Evolutionary conservation across 306 rosid genomes (phyloP).

Genomic region (Gleditsia sinensis): DNA sequence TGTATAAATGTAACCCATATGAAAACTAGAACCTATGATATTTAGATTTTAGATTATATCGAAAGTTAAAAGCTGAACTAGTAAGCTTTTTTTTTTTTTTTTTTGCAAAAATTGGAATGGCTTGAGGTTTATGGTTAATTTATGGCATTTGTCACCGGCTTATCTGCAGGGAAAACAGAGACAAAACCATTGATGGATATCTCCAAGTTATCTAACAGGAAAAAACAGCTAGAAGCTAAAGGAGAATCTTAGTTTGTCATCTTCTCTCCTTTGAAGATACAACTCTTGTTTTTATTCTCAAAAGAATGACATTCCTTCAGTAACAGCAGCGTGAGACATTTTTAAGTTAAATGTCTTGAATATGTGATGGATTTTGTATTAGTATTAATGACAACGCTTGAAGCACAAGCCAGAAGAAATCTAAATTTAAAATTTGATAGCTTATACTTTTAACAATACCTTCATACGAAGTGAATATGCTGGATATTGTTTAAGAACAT

Average conservation of each 20-base stretch:
- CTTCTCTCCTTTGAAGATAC: conserved; percentile 67
- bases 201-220: no score
- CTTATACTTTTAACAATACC: conserved; percentile 14
- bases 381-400: conserved; percentile 10
- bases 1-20: no score
- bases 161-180: no score
- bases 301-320: background rate
- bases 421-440: conserved; percentile 9
- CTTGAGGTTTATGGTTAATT: no score
- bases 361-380: conserved; percentile 7
- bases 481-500: no score
- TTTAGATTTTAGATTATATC: no score
- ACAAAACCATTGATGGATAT: no score
- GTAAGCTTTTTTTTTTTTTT: no score
- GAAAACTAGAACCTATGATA: no score
- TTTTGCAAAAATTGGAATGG: no score
- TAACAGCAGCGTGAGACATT: conserved; percentile 6
- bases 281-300: conserved; percentile 8
- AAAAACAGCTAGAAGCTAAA: conserved; percentile 50
- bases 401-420: conserved; percentile 20
- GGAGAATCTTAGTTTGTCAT: conserved; percentile 50
- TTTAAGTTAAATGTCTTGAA: conserved; percentile 25
- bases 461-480: conserved; percentile 2
- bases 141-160: no score
- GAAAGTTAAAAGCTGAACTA: no score